A percentile compares a stretch with the other conserved stretches of the same genome.
Conservation (phyloP, 2,329 filamentous ascomycete genomes). For the Talaromyces sp. region DNA sequence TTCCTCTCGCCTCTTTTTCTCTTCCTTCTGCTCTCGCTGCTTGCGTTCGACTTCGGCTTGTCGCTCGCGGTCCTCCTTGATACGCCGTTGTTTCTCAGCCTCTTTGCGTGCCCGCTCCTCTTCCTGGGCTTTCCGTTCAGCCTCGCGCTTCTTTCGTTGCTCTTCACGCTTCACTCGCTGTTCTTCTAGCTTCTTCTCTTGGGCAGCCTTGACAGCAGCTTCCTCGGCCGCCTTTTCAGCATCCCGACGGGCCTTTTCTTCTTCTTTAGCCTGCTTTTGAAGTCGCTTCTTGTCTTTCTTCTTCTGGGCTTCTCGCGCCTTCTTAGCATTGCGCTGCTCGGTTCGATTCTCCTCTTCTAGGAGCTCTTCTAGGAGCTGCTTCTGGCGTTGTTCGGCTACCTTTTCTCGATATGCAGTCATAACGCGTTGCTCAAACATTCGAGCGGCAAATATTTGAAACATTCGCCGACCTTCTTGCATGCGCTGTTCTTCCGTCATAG, state of each 20-base stretch:
- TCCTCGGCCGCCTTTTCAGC: constrained; percentile 89
- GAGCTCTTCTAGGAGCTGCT: constrained; percentile 86
- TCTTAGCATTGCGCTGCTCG: constrained; percentile 84
- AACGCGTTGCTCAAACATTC: constrained; percentile 98
- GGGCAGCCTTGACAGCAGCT: constrained; percentile 71
- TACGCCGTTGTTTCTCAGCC: constrained; percentile 75
- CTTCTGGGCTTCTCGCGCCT: constrained; percentile 90
- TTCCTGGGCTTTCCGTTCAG: constrained; percentile 85
- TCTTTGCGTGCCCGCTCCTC: constrained; percentile 85
- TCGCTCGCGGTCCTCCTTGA: constrained; percentile 82
- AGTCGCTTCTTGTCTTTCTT: constrained; percentile 90
- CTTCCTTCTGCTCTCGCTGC: constrained; percentile 75
- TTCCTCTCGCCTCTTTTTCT: constrained; percentile 75
- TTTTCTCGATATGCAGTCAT: constrained; percentile 97
- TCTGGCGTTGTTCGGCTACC: constrained; percentile 87
- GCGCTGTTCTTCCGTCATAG: constrained; percentile 96
- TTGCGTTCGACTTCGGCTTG: constrained; percentile 86
- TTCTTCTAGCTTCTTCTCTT: constrained; percentile 79
- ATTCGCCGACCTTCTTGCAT: constrained; percentile 98
- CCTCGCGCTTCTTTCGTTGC: constrained; percentile 86
- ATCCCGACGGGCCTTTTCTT: constrained; percentile 84
- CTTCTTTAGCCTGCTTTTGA: constrained; percentile 85
- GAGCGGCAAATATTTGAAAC: constrained; percentile 98
- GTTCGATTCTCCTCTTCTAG: constrained; percentile 79
- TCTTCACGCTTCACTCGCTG: constrained; percentile 82